These are phyloP conservation scores for Teratosphaeria destructans DNA, from an alignment of 2,329 filamentous ascomycete genomes.

Conservation along the genomic window DNA sequence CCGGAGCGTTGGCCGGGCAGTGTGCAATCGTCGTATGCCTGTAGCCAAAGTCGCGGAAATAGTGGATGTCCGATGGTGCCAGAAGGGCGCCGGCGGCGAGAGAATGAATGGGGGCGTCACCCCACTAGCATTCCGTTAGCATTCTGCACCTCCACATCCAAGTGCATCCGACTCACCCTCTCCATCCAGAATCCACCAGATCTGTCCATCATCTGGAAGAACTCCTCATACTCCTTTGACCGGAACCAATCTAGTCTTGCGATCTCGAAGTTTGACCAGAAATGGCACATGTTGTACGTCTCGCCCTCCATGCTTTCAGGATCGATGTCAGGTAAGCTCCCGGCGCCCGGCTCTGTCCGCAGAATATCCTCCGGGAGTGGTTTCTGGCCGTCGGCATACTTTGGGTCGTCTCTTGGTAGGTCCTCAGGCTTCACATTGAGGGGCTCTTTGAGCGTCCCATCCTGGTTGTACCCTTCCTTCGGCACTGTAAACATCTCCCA, in stretches of 20 bases:
- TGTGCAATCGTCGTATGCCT: constrained; percentile 98
- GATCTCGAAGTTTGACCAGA: constrained; percentile 99
- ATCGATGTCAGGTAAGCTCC: constrained; percentile 69
- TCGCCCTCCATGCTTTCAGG: constrained; percentile 93
- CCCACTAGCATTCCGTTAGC: constrained; percentile 57
- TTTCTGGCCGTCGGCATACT: constrained; percentile 52
- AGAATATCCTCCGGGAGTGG: constrained; percentile 72
- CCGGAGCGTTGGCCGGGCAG: constrained; percentile 89
- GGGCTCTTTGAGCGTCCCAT: constrained; percentile 39
- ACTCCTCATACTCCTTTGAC: constrained; percentile 94
- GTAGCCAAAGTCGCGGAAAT: constrained; percentile 98
- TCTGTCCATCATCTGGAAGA: constrained; percentile 97
- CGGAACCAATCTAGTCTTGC: constrained; percentile 90
- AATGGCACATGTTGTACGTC: constrained; percentile 99
- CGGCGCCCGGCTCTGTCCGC: constrained; percentile 60
- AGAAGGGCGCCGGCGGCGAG: constrained; percentile 86
- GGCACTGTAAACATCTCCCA: constrained; percentile 99
- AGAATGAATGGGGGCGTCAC: constrained; percentile 95
- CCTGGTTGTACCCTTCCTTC: constrained; percentile 47
- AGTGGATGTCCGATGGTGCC: constrained; percentile 76
- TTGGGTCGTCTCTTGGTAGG: constrained; percentile 40
- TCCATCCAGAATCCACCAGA: constrained; percentile 99
- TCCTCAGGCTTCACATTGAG: constrained; percentile 22
- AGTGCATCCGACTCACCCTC: constrained; percentile 50
- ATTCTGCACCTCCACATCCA: not conserved